Conservation (phyloP, 2,329 filamentous ascomycete genomes). For the Ophidiomyces ophidiicola region DNA sequence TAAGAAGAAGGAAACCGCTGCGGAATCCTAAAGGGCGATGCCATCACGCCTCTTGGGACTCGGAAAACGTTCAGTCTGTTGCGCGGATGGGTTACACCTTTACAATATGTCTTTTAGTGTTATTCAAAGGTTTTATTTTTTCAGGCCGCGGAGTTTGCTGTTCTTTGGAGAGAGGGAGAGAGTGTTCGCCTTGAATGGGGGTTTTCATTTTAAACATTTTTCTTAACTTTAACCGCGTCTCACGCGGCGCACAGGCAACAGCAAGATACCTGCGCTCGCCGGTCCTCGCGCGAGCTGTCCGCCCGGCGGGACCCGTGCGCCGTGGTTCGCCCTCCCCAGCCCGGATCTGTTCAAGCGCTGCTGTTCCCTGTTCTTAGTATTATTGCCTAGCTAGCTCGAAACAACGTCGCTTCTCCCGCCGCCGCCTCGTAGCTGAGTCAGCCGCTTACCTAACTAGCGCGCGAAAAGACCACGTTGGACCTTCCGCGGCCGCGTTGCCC, state of each 20-base stretch:
- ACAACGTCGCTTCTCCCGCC: no score
- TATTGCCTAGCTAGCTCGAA: no score
- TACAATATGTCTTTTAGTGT: conserved; percentile 11
- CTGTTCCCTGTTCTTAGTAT: no score
- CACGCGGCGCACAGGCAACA: no score
- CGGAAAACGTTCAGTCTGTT: conserved; percentile 1
- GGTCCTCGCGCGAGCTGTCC: not conserved
- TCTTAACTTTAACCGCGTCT: not conserved
- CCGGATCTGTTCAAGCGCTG: no score
- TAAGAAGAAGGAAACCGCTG: conserved; percentile 19
- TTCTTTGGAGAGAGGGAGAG: conserved; percentile 12
- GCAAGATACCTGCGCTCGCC: not conserved
- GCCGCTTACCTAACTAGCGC: no score
- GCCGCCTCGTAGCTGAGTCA: no score
- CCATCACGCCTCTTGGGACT: conserved; percentile 1
- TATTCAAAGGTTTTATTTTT: conserved; percentile 14
- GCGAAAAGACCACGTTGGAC: no score
- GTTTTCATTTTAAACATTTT: not conserved
- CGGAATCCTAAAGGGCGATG: conserved; percentile 25
- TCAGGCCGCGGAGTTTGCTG: conserved; percentile 14
- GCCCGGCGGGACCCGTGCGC: no score
- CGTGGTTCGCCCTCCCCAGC: no score
- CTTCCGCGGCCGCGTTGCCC: no score
- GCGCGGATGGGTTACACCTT: conserved; percentile 9
- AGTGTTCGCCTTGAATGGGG: conserved; percentile 9